phyloP scores from a whole-genome alignment of 2,329 filamentous ascomycete species.

The Aspergillus hortae region DNA sequence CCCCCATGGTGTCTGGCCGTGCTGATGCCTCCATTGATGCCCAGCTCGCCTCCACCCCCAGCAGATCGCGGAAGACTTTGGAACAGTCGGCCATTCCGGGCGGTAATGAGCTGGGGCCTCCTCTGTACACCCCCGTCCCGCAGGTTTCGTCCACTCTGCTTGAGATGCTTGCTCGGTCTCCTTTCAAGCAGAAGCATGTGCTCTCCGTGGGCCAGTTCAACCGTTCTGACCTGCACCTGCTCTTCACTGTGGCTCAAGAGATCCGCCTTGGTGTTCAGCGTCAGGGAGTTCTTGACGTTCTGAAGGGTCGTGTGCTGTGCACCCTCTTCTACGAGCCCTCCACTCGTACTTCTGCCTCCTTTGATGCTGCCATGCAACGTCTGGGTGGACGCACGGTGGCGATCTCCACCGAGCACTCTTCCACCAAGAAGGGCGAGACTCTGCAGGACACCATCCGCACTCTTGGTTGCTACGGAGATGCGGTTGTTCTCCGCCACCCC shows the following conservation, averaged over 20 bases:
- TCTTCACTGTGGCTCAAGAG: constrained; percentile 96
- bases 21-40: constrained; percentile 35
- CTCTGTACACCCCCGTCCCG: constrained; percentile 46
- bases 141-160: constrained; percentile 58
- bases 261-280: constrained; percentile 95
- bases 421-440: constrained; percentile 89
- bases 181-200: constrained; percentile 87
- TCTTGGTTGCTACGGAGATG: constrained; percentile 89
- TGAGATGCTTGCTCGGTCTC: constrained; percentile 71
- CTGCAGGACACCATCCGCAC: constrained; percentile 93
- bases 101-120: constrained; percentile 36
- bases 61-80: constrained; percentile 25
- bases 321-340: constrained; percentile 98
- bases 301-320: constrained; percentile 81
- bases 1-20: constrained; percentile 37
- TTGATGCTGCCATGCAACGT: constrained; percentile 97
- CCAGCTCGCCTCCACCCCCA: constrained; percentile 35
- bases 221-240: constrained; percentile 80
- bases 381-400: constrained; percentile 83
- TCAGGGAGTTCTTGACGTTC: constrained; percentile 80
- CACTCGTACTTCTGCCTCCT: constrained; percentile 90
- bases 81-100: constrained; percentile 26
- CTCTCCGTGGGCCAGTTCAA: constrained; percentile 89
- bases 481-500: constrained; percentile 92
- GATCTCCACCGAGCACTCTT: constrained; percentile 79